Percentiles rank a stretch among this genome's conserved stretches.
These are phyloP conservation scores for Sclerotiophoma versabilis DNA, from an alignment of 2,329 filamentous ascomycete genomes.

Conservation along the genomic window DNA sequence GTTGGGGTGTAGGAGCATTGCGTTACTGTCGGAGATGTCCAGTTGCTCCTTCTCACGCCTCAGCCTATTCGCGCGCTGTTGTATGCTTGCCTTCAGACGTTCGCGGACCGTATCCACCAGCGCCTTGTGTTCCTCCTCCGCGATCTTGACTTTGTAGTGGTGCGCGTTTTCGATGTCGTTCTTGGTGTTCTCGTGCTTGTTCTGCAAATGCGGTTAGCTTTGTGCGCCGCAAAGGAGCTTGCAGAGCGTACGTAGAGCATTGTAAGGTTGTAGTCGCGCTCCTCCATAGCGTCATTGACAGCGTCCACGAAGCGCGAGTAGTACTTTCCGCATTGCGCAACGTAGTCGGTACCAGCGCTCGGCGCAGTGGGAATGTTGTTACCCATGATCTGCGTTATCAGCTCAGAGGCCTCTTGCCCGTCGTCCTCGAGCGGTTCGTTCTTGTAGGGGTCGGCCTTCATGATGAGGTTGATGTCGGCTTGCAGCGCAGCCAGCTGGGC, in stretches of 20 bases:
- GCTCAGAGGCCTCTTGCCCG: constrained; percentile 70
- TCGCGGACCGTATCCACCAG: constrained; percentile 67
- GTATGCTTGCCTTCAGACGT: constrained; percentile 65
- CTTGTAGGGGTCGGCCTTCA: constrained; percentile 82
- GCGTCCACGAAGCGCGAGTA: constrained; percentile 87
- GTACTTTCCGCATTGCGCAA: constrained; percentile 73
- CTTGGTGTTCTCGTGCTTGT: constrained; percentile 63
- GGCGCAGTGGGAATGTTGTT: constrained; percentile 51
- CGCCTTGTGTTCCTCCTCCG: constrained; percentile 67
- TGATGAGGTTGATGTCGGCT: constrained; percentile 84
- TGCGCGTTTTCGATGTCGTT: constrained; percentile 64
- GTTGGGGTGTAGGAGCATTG: constrained; percentile 68
- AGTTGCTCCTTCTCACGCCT: constrained; percentile 72
- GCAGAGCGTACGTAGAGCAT: constrained; percentile 71
- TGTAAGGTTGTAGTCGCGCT: constrained; percentile 82
- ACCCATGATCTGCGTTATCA: constrained; percentile 58
- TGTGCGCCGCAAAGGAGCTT: too few relatives aligned
- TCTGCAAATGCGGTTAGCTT: constrained; percentile 49
- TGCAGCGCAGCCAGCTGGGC: constrained; percentile 92
- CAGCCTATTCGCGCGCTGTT: constrained; percentile 63
- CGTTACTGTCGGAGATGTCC: constrained; percentile 71
- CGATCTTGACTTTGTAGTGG: constrained; percentile 66
- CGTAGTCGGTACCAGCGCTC: constrained; percentile 72
- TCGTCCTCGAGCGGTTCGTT: constrained; percentile 71
- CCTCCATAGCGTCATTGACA: constrained; percentile 86